phyloP scores from a whole-genome alignment of 176 grass and related monocot species.

The Puya raimondii region DNA sequence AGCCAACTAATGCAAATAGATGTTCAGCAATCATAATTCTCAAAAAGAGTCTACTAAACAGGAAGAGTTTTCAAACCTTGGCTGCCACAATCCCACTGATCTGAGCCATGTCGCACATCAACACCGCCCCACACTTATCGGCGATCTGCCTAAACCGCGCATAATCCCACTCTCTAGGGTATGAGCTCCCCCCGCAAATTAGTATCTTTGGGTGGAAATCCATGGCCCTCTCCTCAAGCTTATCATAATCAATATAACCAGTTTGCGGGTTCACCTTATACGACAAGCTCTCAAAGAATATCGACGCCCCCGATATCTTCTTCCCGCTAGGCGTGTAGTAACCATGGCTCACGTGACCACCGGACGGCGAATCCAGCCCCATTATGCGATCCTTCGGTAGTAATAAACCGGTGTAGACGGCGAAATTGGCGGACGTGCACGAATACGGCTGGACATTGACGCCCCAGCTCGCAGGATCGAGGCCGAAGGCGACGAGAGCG shows the following conservation, averaged over 20 bases:
- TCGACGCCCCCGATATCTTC: constrained; percentile 86
- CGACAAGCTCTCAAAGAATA: constrained; percentile 92
- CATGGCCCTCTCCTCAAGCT: constrained; percentile 75
- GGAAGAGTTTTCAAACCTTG: constrained; percentile 46
- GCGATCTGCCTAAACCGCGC: constrained; percentile 68
- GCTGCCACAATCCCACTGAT: constrained; percentile 93
- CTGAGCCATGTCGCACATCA: constrained; percentile 98
- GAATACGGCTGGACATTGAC: constrained; percentile 94
- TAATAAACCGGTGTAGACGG: constrained; percentile 78
- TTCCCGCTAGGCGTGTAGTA: constrained; percentile 82
- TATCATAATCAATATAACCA: constrained; percentile 88
- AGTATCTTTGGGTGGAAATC: constrained; percentile 96
- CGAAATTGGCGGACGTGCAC: constrained; percentile 90
- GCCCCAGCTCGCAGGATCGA: constrained; percentile 70
- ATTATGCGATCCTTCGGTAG: constrained; percentile 88
- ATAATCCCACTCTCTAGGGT: constrained; percentile 95
- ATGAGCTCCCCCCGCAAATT: constrained; percentile 94
- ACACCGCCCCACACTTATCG: constrained; percentile 66
- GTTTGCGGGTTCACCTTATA: constrained; percentile 95
- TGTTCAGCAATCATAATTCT: too few relatives aligned
- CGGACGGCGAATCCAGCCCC: constrained; percentile 86
- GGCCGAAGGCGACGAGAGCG: constrained; percentile 54
- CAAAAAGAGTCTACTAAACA: constrained; percentile 4
- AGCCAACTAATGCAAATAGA: too few relatives aligned
- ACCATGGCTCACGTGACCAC: constrained; percentile 94